Base-by-base conservation (phyloP, 441 rosid genomes). In the Populus hybrid region DNA sequence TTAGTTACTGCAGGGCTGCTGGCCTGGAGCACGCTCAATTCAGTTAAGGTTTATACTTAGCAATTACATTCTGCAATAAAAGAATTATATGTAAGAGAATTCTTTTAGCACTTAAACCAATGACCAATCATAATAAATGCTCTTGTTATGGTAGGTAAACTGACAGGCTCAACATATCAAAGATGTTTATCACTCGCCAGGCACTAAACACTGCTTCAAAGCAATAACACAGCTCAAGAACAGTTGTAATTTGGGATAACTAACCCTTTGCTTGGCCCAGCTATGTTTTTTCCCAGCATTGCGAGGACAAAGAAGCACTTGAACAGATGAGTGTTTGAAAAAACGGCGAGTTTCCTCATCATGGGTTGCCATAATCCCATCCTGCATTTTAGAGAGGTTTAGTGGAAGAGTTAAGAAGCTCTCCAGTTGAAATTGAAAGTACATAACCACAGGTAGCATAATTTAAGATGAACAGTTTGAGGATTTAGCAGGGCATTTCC, bases 271-370 rank as follows among this genome's bases (percentile, higher is more conserved):
- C 85, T 91, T 97, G 77, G 86, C 42, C 97, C 95, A 94, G 78
- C 99, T 94, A 82, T 91, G 95, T 56, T 84, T 81, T 81, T 94
- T 97, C 78, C 98, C 97, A 79, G 98, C 99, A 84, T 82, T 81
- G 3, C 99, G 94, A 21, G 99, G 98, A 81, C 97, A 94, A 59
- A 93, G 94, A 80, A 97, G 83, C 78, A 93, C 97, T 76, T 90
- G 94, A 74, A 97, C 98, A 2, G 98, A 93, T 6, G 99, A 97
- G 75, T 89, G 91, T 84, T 97, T 97, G 82, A 97, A 97, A 82
- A 92, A 94, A 10, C 91, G 89, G 7, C 98, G 93, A 71, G 99
- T 94, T 89, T 97, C 99, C 83, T 94, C 98, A 80, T 97, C 98
- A 82, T 97, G 98, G 35, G 99, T 97, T 71, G 79, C 87, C 98